phyloP scores from a whole-genome alignment of 2,329 filamentous ascomycete species.

The Tricladium varicosporioides region DNA sequence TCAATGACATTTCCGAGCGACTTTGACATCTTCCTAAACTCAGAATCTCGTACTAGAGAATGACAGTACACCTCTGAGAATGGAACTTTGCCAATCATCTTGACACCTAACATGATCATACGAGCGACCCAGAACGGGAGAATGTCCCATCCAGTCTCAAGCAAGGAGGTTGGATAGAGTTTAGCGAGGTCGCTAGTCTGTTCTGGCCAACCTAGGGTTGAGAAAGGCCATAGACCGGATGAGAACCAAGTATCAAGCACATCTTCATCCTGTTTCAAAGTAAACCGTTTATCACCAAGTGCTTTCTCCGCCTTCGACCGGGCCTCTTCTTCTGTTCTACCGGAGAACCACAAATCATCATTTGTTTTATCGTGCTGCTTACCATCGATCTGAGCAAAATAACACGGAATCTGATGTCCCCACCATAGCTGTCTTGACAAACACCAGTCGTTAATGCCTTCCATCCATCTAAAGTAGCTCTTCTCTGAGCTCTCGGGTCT shows the following conservation, averaged over 20 bases:
- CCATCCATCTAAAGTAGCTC: conserved; percentile 86
- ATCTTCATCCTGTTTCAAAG: conserved; percentile 80
- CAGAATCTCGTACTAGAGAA: conserved; percentile 85
- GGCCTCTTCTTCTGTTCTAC: conserved; percentile 76
- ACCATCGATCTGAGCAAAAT: conserved; percentile 78
- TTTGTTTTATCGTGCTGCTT: conserved; percentile 50
- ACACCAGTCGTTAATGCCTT: conserved; percentile 90
- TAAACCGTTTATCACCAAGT: conserved; percentile 78
- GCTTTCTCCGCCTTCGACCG: conserved; percentile 76
- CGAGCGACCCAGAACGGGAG: conserved; percentile 89
- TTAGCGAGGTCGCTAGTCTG: conserved; percentile 75
- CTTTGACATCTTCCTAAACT: conserved; percentile 97
- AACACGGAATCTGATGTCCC: conserved; percentile 92
- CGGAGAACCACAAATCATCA: conserved; percentile 78
- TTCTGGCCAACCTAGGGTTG: conserved; percentile 87
- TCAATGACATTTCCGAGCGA: conserved; percentile 94
- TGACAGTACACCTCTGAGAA: conserved; percentile 98
- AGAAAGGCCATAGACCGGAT: conserved; percentile 91
- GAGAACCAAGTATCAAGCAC: conserved; percentile 97
- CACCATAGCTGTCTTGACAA: conserved; percentile 93
- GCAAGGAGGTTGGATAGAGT: conserved; percentile 80
- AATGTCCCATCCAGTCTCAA: conserved; percentile 98
- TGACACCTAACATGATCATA: conserved; percentile 93
- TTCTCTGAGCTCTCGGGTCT: conserved; percentile 78
- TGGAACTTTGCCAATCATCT: conserved; percentile 86